Percentiles rank a stretch among this genome's conserved stretches.
These are phyloP conservation scores for Noccaea caerulescens DNA, from an alignment of 345 rosid species.

Conservation along the genomic window DNA sequence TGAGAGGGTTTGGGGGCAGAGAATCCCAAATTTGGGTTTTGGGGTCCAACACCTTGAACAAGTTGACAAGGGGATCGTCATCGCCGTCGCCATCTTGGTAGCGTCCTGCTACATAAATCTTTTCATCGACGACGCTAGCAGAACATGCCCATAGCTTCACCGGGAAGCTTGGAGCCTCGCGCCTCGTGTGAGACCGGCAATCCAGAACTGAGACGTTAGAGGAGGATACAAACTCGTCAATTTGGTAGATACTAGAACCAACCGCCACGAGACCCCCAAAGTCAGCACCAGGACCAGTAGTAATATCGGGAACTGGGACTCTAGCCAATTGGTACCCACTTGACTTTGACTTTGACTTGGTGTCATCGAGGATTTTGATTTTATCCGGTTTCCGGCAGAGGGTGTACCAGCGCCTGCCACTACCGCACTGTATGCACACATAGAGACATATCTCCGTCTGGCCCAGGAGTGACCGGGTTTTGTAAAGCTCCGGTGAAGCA, in stretches of 20 bases:
- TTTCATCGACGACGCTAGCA: background rate
- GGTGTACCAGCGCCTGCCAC: background rate
- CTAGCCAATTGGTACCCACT: background rate
- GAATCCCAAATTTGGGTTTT: background rate
- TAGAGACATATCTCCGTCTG: too few relatives aligned
- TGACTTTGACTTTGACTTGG: background rate
- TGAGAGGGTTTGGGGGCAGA: background rate
- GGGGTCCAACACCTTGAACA: background rate
- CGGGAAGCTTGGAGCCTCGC: background rate
- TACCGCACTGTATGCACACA: too few relatives aligned
- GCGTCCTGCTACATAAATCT: background rate
- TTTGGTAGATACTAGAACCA: background rate
- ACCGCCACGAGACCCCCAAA: background rate
- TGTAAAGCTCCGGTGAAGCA: too few relatives aligned
- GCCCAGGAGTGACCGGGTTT: too few relatives aligned
- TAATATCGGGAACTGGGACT: background rate
- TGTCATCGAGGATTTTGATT: background rate
- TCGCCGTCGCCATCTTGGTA: too few relatives aligned
- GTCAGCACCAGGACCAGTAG: background rate
- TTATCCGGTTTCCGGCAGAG: background rate
- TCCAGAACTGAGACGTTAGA: background rate
- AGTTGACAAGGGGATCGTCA: background rate
- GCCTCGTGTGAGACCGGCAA: background rate
- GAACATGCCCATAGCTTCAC: background rate
- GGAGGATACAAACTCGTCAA: background rate